A percentile compares a stretch with the other conserved stretches of the same genome.
Conservation (phyloP, 768 basidiomycete species). For the Hypsizygus marmoreus region DNA sequence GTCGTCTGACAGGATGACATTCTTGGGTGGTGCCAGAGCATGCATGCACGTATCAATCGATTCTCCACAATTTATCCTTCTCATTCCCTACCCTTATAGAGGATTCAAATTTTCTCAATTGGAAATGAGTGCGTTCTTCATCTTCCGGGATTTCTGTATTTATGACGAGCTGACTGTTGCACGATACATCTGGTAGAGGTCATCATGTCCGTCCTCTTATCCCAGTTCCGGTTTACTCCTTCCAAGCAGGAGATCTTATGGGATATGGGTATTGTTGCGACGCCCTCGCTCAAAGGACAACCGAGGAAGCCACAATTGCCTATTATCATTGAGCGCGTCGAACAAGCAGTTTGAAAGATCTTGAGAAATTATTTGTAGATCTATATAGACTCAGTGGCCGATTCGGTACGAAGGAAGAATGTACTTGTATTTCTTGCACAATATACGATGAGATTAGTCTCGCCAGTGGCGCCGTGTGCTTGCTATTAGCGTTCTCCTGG, state of each 20-base stretch:
- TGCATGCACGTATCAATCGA: constrained; percentile 31
- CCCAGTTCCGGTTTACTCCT: constrained; percentile 25
- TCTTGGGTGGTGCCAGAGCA: constrained; percentile 33
- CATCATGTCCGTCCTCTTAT: constrained; percentile 26
- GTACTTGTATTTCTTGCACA: too few species aligned
- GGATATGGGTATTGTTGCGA: constrained; percentile 28
- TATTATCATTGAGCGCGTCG: background rate
- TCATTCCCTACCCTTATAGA: constrained; percentile 14
- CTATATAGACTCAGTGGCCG: too few species aligned
- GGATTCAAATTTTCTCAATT: constrained; percentile 58
- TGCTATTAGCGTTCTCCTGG: too few species aligned
- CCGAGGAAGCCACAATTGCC: constrained; percentile 10
- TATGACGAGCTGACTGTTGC: background rate
- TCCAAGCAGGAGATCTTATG: constrained; percentile 27
- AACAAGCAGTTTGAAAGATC: too few species aligned
- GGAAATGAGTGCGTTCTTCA: constrained; percentile 44
- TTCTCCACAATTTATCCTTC: background rate
- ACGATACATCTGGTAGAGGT: constrained; percentile 26
- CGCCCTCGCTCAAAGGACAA: constrained; percentile 20
- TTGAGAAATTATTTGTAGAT: too few species aligned
- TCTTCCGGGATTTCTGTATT: background rate
- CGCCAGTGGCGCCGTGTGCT: too few species aligned
- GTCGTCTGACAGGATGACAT: constrained; percentile 30
- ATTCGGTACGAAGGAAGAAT: too few species aligned
- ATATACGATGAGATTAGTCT: too few species aligned